These are phyloP conservation scores for Oidiodendron maius DNA, from an alignment of 495 filamentous ascomycete genomes.

Conservation along the genomic window DNA sequence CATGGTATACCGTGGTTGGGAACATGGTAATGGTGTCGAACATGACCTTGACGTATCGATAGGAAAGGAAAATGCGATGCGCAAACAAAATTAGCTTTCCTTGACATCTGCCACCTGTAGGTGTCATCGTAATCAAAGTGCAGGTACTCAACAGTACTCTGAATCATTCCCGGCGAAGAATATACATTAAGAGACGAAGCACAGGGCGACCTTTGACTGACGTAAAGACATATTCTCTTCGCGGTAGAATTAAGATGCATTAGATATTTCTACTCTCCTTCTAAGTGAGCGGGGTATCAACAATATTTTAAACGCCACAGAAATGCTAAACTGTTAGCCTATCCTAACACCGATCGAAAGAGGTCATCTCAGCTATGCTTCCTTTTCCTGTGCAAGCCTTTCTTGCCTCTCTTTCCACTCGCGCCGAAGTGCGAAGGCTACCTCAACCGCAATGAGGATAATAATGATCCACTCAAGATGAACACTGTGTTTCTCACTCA, in stretches of 20 bases:
- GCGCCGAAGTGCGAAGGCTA: conserved; percentile 47
- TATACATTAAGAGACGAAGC: background rate
- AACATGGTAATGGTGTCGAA: background rate
- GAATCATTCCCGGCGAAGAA: background rate
- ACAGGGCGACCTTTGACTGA: background rate
- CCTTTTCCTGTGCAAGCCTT: conserved; percentile 1
- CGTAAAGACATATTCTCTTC: background rate
- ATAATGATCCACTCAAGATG: conserved; percentile 98
- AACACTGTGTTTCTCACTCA: conserved; percentile 84
- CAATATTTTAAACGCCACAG: background rate
- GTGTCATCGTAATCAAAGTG: too few species aligned
- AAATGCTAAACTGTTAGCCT: too few species aligned
- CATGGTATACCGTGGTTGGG: background rate
- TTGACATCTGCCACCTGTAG: too few species aligned
- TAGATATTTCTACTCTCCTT: background rate
- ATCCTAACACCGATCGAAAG: too few species aligned
- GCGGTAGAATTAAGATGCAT: background rate
- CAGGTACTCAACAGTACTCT: too few species aligned
- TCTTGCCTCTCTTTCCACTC: conserved; percentile 36
- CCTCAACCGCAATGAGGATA: conserved; percentile 85
- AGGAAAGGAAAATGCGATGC: background rate
- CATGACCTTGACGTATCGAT: background rate
- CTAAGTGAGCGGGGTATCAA: conserved; percentile 12
- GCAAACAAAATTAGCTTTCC: too few species aligned
- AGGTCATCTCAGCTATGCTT: too few species aligned